A percentile compares a stretch with the other conserved stretches of the same genome.
These are phyloP conservation scores for Apostasia shenzhenica DNA, from an alignment of 106 monocot species.

Conservation along the genomic window DNA sequence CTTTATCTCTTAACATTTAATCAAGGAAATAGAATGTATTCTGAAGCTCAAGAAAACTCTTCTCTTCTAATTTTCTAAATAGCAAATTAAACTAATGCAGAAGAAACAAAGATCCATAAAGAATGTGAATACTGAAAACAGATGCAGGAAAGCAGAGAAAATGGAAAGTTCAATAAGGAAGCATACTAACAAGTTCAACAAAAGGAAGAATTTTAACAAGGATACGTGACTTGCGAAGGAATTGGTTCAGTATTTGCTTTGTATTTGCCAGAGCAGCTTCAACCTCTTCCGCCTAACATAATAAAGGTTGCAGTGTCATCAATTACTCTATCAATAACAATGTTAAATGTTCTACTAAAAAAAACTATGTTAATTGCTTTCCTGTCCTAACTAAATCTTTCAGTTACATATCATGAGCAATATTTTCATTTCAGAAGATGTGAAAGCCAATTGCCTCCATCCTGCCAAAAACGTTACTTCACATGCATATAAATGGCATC, in stretches of 20 bases:
- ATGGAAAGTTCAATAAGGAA: background rate
- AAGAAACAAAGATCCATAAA: background rate
- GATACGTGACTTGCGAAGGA: conserved; percentile 90
- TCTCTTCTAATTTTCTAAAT: background rate
- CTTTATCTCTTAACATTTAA: conserved; percentile 50
- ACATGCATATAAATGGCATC: no score
- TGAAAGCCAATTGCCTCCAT: no score
- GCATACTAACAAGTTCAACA: background rate
- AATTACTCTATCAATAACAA: background rate
- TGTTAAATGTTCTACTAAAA: background rate
- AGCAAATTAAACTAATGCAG: background rate
- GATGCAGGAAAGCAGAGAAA: background rate
- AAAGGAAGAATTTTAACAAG: conserved; percentile 15
- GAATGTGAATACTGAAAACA: background rate
- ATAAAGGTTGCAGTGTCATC: conserved; percentile 4
- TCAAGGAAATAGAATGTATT: conserved; percentile 39
- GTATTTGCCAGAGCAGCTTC: conserved; percentile 87
- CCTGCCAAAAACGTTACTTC: no score
- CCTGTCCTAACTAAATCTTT: no score
- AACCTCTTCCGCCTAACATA: conserved; percentile 62
- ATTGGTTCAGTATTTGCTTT: conserved; percentile 93
- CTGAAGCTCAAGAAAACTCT: background rate
- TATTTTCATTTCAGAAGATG: no score
- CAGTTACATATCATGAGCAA: no score
- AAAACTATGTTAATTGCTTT: background rate